Base-by-base conservation (phyloP, 1,284 basidiomycete genomes). In the Takashimella tepidaria region DNA sequence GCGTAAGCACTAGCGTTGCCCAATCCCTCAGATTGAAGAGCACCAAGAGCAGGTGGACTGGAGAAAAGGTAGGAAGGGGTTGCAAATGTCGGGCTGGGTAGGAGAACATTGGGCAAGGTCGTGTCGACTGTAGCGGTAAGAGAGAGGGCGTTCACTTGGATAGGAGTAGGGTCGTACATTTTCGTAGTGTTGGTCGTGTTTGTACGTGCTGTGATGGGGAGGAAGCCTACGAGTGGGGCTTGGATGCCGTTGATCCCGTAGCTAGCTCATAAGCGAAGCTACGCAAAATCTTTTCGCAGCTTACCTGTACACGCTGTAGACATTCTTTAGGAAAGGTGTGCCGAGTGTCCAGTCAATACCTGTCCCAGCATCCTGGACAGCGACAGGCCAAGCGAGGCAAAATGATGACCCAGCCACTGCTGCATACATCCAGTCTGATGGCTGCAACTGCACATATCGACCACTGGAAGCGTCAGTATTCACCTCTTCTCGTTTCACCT, bases 321-420 rank as follows among this genome's bases (percentile, higher is more conserved):
- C 86, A 2, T 87, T 86, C 46, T 84, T 80, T 54, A 93, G 69
- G 72, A 92, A 92, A 0, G 87, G 80, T 2, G 82, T 78, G n/a
- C 89, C 89, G 79, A 92, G 77, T 70, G 90, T 86, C 90, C 90
- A 93, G 69, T 90, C 89, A 43, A 92, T 81, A 2, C 88, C 89
- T 70, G 89, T 86, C 11, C 84, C 70, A 49, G 79, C 84, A 0
- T 86, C 84, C 3, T 82, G 77, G 5, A 76, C 72, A 1, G 87
- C 89, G 51, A 79, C 78, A 0, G 89, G 89, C 90, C 90, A 93
- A 13, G 88, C 80, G 26, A 92, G 75, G 71, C 90, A 93, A 45
- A 89, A 74, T 48, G 80, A 79, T 0, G 86, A 83, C 60, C 82
- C 81, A 20, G 78, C 75, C 2, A 85, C 80, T 41, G 84, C 84